Evolutionary conservation across 345 rosid species (phyloP), one percentile per base, ranked within the genome.

Genomic region (Ceriops zippeliana): DNA sequence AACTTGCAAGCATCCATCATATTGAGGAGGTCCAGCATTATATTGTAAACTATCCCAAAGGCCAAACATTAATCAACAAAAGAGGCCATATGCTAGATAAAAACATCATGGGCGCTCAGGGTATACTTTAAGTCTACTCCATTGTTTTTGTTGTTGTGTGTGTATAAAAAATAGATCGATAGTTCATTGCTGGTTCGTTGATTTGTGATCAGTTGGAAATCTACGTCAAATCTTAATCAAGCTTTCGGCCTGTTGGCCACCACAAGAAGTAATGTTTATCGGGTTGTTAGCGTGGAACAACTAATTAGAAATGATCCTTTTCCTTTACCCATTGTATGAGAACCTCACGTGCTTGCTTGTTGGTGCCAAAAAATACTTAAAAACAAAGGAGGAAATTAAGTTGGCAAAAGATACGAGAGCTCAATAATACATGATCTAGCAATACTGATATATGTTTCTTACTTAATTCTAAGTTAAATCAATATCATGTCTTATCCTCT

Each of bases 131-230:
- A n/a, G 27, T n/a, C 27, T 54, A n/a, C 58, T 54, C 58, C 5
- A 7, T 22, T 34, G 69, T 53, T 35, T 56, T 6, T 35, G 17
- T 38, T 21, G 60, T 7, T 38, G 60, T 13, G 11, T 27, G 31
- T 6, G n/a, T 46, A 31, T 13, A 34, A 7, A 34, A 7, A 22
- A 22, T 58, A 51, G 16, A 63, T 63, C 70, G 58, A 51, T 52
- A 20, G 27, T 35, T 49, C 31, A n/a, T 19, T 42, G 59, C 10
- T 53, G 16, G 67, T 73, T 66, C 52, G 75, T 56, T 62, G 51
- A 26, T 28, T 27, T 52, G 2, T 17, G 38, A 58, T 42, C 68
- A 59, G 9, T 62, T 7, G 30, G 52, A 42, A 67, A 67, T 67
- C 58, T 27, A 59, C 28, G 22, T 56, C 53, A 30, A 66, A 46